These are phyloP conservation scores for Spiraea crenata DNA, from an alignment of 331 rosid genomes.

Conservation along the genomic window DNA sequence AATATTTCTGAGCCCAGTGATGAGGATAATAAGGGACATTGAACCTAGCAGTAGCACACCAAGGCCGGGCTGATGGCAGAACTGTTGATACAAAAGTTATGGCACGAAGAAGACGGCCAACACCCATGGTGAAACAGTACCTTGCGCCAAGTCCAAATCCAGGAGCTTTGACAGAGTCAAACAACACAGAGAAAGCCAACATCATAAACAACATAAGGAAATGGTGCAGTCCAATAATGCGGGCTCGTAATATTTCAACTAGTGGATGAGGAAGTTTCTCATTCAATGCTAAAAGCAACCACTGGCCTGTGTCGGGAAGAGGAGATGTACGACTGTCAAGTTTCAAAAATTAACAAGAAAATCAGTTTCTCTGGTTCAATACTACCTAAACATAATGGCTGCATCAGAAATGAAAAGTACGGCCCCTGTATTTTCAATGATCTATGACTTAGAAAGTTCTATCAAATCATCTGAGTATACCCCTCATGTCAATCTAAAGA, in stretches of 20 bases:
- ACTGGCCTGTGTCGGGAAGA: slow-evolving; percentile 94
- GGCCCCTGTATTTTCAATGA: background rate
- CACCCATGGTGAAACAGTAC: slow-evolving; percentile 92
- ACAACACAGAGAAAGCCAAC: slow-evolving; percentile 89
- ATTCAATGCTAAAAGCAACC: slow-evolving; percentile 80
- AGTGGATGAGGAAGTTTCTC: slow-evolving; percentile 73
- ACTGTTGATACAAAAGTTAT: slow-evolving; percentile 76
- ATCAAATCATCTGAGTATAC: background rate
- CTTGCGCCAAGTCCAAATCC: slow-evolving; percentile 95
- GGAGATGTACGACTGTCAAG: slow-evolving; percentile 63
- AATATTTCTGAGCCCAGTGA: slow-evolving; percentile 86
- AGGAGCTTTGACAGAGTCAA: slow-evolving; percentile 85
- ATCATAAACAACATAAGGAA: slow-evolving; percentile 89
- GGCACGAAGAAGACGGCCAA: slow-evolving; percentile 89
- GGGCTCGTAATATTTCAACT: slow-evolving; percentile 78
- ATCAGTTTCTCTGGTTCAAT: slow-evolving; percentile 13
- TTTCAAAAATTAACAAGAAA: slow-evolving; percentile 34
- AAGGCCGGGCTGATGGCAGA: slow-evolving; percentile 89
- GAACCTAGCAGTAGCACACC: slow-evolving; percentile 75
- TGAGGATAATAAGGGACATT: slow-evolving; percentile 68
- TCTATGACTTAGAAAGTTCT: background rate
- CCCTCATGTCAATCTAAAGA: background rate
- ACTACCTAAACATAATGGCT: slow-evolving; percentile 9
- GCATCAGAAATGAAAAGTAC: slow-evolving; percentile 3
- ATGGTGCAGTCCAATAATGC: slow-evolving; percentile 77